Percentiles rank a stretch among this genome's conserved stretches.
Conservation (phyloP, 1,284 basidiomycete species). For the Peniophora sp. region DNA sequence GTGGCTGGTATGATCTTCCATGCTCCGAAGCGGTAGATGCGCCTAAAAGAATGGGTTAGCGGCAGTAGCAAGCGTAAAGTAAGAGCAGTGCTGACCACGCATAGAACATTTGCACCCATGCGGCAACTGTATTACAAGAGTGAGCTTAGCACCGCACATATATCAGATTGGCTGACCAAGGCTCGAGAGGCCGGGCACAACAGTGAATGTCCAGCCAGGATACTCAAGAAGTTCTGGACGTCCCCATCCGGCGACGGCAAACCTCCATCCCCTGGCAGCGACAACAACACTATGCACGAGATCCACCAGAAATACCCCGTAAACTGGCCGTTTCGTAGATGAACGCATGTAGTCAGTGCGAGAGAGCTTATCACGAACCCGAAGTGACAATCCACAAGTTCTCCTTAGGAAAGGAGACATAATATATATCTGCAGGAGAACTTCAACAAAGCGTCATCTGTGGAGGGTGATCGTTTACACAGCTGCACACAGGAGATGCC, state of each 20-base stretch:
- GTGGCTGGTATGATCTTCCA: conserved; percentile 6
- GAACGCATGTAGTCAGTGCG: background rate
- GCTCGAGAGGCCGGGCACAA: background rate
- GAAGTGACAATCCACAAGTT: conserved; percentile 4
- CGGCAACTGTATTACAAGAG: conserved; percentile 5
- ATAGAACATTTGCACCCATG: conserved; percentile 10
- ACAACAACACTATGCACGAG: conserved; percentile 8
- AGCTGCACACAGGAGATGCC: conserved; percentile 11
- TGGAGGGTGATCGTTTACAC: conserved; percentile 1
- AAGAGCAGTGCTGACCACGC: conserved; percentile 1
- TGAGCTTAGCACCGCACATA: background rate
- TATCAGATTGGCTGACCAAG: background rate
- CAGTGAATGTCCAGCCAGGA: background rate
- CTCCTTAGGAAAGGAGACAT: conserved; percentile 7
- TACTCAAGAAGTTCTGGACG: background rate
- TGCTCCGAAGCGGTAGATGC: conserved; percentile 8
- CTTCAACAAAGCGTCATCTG: background rate
- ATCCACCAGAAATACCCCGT: conserved; percentile 7
- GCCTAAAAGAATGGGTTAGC: background rate
- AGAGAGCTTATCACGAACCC: background rate
- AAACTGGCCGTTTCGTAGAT: background rate
- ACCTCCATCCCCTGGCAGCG: background rate
- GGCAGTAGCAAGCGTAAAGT: too few relatives aligned
- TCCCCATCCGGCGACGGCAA: background rate
- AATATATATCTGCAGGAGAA: conserved; percentile 6